A percentile compares a stretch with the other conserved stretches of the same genome.
Conservation (phyloP, 2,329 filamentous ascomycete genomes). For the Eutypella sp. region DNA sequence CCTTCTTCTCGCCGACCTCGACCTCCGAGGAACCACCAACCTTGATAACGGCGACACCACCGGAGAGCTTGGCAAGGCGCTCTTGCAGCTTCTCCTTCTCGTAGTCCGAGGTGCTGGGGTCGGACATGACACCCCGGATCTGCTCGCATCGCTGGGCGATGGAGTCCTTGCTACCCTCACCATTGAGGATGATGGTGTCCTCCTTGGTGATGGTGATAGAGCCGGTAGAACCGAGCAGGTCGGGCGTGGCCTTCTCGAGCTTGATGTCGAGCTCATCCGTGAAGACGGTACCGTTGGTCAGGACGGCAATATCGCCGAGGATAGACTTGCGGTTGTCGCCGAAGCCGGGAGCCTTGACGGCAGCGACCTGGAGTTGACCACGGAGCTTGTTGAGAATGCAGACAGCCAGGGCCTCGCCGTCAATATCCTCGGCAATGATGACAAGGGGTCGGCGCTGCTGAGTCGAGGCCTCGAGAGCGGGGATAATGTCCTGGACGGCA, state of each 20-base stretch:
- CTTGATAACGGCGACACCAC: conserved; percentile 98
- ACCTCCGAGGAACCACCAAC: conserved; percentile 96
- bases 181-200: conserved; percentile 98
- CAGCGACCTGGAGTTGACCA: conserved; percentile 96
- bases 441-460: conserved; percentile 91
- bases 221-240: conserved; percentile 94
- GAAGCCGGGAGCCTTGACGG: conserved; percentile 98
- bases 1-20: conserved; percentile 99
- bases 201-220: conserved; percentile 99
- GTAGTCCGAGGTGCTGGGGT: conserved; percentile 94
- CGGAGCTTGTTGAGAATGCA: conserved; percentile 99
- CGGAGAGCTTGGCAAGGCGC: conserved; percentile 97
- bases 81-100: conserved; percentile 99
- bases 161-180: conserved; percentile 88
- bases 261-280: conserved; percentile 97
- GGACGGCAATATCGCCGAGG: conserved; percentile 89
- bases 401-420: conserved; percentile 95
- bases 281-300: conserved; percentile 97
- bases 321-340: conserved; percentile 99
- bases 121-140: conserved; percentile 93
- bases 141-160: conserved; percentile 97
- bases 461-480: conserved; percentile 93
- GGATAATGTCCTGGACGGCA: conserved; percentile 96
- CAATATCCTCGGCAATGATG: conserved; percentile 99
- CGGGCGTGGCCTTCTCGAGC: conserved; percentile 94